Evolutionary conservation across 495 filamentous ascomycete genomes (phyloP).

Genomic region (Aspergillus sclerotiicarbonarius): DNA sequence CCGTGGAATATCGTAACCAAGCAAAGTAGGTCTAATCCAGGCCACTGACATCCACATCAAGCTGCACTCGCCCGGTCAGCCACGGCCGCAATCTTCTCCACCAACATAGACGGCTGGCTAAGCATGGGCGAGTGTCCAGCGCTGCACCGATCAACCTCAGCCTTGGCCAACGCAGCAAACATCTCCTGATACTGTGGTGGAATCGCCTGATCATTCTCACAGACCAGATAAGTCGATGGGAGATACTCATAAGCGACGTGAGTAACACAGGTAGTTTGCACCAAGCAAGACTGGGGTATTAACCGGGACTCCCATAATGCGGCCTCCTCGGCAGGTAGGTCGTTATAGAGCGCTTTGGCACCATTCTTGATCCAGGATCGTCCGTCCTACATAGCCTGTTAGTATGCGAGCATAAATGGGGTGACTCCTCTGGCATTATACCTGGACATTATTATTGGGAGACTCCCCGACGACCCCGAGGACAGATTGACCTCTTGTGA

Average conservation of each 20-base stretch:
- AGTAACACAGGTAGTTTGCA: slow-evolving; percentile 3
- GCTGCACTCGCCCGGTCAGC: background rate
- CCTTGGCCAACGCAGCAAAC: slow-evolving; percentile 9
- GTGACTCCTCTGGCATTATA: background rate
- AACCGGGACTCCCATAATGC: slow-evolving; percentile 11
- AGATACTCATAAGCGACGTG: slow-evolving; percentile 11
- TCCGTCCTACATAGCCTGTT: background rate
- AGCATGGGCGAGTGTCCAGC: slow-evolving; percentile 11
- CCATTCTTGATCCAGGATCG: slow-evolving; percentile 10
- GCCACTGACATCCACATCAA: no score
- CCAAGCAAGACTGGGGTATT: slow-evolving; percentile 8
- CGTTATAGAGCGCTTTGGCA: slow-evolving; percentile 5
- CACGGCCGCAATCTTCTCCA: slow-evolving; percentile 1
- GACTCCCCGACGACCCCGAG: slow-evolving; percentile 11
- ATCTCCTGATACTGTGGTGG: slow-evolving; percentile 4
- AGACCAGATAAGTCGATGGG: slow-evolving; percentile 12
- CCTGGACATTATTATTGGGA: slow-evolving; percentile 4
- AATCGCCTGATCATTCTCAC: slow-evolving; percentile 8
- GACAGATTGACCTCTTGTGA: background rate
- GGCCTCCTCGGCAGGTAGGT: slow-evolving; percentile 3
- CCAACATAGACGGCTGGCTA: slow-evolving; percentile 6
- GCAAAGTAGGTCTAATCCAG: no score
- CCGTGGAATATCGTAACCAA: no score
- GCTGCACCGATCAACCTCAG: slow-evolving; percentile 7
- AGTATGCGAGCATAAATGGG: background rate